A percentile compares a stretch with the other conserved stretches of the same genome.
phyloP scores from a whole-genome alignment of 306 rosid species.

The Rosa multiflora region DNA sequence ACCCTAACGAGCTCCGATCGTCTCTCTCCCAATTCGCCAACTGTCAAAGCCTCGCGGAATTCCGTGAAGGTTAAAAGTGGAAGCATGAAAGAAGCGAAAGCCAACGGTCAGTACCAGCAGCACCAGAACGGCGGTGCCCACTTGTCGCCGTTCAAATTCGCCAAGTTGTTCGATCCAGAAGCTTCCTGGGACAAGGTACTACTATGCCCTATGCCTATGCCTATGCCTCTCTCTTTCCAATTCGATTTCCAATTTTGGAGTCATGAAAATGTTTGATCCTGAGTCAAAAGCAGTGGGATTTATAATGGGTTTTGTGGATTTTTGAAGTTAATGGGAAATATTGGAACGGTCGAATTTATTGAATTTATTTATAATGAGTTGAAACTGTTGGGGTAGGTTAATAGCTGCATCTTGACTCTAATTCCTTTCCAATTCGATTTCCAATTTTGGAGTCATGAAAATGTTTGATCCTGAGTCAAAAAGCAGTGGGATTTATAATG shows the following conservation, averaged over 20 bases:
- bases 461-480: too few species aligned
- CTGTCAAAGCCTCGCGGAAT: constrained; percentile 8
- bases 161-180: constrained; percentile 93
- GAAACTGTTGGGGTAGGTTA: constrained; percentile 2
- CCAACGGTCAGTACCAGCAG: constrained; percentile 46
- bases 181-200: constrained; percentile 99
- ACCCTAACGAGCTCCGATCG: constrained; percentile 43
- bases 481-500: too few species aligned
- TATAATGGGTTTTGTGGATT: not conserved
- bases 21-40: not conserved
- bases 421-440: too few species aligned
- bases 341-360: constrained; percentile 13
- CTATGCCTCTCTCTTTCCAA: not conserved
- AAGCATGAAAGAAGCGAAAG: constrained; percentile 83
- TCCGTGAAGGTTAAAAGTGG: not conserved
- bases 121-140: constrained; percentile 77
- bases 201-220: not conserved
- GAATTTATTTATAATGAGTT: not conserved
- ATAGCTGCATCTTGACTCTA: not conserved
- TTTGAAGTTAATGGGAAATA: not conserved
- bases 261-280: too few species aligned
- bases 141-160: constrained; percentile 82
- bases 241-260: not conserved
- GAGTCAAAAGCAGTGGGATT: not conserved
- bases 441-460: too few species aligned